Evolutionary conservation across 2,329 filamentous ascomycete genomes (phyloP).

Genomic region (Coccinonectria pachysandricola): DNA sequence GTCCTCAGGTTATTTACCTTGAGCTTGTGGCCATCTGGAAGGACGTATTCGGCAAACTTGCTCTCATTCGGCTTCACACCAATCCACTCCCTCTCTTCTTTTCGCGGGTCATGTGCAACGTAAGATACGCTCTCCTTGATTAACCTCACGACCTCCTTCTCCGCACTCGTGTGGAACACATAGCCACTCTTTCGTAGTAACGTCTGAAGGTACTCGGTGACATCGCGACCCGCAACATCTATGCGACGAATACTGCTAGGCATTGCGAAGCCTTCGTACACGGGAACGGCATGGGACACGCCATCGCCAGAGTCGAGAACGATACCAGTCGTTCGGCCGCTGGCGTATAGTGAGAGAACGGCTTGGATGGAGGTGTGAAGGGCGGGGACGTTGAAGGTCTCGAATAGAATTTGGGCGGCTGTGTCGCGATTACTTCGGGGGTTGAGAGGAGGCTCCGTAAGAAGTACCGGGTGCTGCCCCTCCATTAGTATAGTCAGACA

Average conservation of each 20-base stretch:
- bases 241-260: constrained; percentile 91
- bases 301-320: constrained; percentile 93
- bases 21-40: constrained; percentile 89
- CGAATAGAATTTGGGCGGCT: constrained; percentile 94
- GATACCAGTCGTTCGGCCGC: constrained; percentile 88
- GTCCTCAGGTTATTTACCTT: constrained; percentile 49
- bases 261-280: constrained; percentile 96
- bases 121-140: constrained; percentile 96
- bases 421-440: constrained; percentile 92
- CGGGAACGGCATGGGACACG: constrained; percentile 92
- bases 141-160: constrained; percentile 95
- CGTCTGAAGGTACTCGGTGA: constrained; percentile 90
- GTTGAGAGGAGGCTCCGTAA: constrained; percentile 94
- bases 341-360: constrained; percentile 90
- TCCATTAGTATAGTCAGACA: too few relatives aligned
- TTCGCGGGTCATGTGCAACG: constrained; percentile 79
- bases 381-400: constrained; percentile 96
- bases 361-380: constrained; percentile 96
- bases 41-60: constrained; percentile 74
- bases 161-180: constrained; percentile 93
- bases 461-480: constrained; percentile 74
- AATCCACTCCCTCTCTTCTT: constrained; percentile 94
- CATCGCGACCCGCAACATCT: constrained; percentile 90
- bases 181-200: constrained; percentile 85
- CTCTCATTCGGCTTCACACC: constrained; percentile 65